phyloP scores from a whole-genome alignment of 129 eudicot genomes.

The Gnaphalium uliginosum region DNA sequence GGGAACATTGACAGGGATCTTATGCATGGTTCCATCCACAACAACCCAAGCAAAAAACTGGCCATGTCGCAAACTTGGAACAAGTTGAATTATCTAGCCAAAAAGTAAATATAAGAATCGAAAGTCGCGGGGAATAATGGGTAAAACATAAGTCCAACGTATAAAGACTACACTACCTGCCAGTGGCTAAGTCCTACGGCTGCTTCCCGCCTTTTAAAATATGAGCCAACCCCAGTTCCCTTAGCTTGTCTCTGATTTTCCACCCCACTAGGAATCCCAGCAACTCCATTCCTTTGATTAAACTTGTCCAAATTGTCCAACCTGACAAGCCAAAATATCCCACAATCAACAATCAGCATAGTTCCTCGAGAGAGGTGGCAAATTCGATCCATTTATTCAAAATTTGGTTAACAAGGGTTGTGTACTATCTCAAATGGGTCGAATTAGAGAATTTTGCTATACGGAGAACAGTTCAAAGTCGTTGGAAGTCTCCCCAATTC shows the following conservation, averaged over 20 bases:
- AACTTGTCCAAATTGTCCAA: slow-evolving; percentile 42
- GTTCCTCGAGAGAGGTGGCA: background rate
- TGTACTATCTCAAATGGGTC: background rate
- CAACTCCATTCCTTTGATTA: slow-evolving; percentile 38
- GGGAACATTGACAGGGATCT: slow-evolving; percentile 77
- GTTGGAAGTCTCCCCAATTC: background rate
- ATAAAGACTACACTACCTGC: slow-evolving; percentile 68
- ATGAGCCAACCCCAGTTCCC: slow-evolving; percentile 79
- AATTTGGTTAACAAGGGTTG: background rate
- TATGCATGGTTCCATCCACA: slow-evolving; percentile 80
- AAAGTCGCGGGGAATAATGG: background rate
- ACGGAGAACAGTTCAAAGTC: background rate
- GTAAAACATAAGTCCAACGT: slow-evolving; percentile 4
- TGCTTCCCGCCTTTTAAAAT: slow-evolving; percentile 72
- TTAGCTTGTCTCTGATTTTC: slow-evolving; percentile 41
- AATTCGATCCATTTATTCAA: background rate
- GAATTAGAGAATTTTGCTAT: background rate
- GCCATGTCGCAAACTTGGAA: slow-evolving; percentile 68
- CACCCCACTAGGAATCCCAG: slow-evolving; percentile 34
- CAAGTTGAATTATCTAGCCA: slow-evolving; percentile 82
- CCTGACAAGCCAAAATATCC: slow-evolving; percentile 45
- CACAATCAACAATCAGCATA: slow-evolving; percentile 17
- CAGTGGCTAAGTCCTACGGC: slow-evolving; percentile 72
- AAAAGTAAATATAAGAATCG: background rate
- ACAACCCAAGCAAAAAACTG: slow-evolving; percentile 87